phyloP scores from a whole-genome alignment of 2,329 filamentous ascomycete species.

The Calycina herbarum region DNA sequence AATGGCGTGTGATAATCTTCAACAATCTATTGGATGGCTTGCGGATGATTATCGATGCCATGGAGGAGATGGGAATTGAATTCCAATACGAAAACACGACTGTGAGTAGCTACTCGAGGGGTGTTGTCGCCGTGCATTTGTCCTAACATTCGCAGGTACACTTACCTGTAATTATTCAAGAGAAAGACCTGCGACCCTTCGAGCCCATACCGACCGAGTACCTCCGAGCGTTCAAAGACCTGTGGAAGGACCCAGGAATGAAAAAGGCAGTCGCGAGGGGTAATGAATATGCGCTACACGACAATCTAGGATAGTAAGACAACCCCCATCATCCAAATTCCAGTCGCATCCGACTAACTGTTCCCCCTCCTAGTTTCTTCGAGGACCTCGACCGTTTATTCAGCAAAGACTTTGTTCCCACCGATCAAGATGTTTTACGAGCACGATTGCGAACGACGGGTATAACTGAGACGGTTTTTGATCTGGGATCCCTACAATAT shows the following conservation, averaged over 20 bases:
- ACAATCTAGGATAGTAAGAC: slow-evolving; percentile 89
- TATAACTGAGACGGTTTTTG: slow-evolving; percentile 93
- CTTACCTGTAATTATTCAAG: slow-evolving; percentile 73
- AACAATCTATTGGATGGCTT: slow-evolving; percentile 92
- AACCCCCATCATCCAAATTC: slow-evolving; percentile 6
- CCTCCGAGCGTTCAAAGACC: slow-evolving; percentile 74
- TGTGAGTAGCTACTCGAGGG: slow-evolving; percentile 51
- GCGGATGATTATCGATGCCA: slow-evolving; percentile 85
- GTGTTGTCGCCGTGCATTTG: slow-evolving; percentile 4
- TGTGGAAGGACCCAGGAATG: slow-evolving; percentile 84
- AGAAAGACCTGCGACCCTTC: slow-evolving; percentile 79
- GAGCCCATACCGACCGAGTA: slow-evolving; percentile 79
- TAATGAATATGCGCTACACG: slow-evolving; percentile 94
- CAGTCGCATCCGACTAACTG: slow-evolving; percentile 18
- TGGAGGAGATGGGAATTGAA: slow-evolving; percentile 78
- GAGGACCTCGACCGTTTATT: slow-evolving; percentile 74
- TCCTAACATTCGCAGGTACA: slow-evolving; percentile 58
- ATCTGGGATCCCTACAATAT: slow-evolving; percentile 88
- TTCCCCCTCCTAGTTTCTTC: slow-evolving; percentile 68
- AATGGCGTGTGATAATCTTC: slow-evolving; percentile 95
- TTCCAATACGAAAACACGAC: slow-evolving; percentile 80
- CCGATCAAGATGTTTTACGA: slow-evolving; percentile 91
- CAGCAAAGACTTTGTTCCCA: slow-evolving; percentile 77
- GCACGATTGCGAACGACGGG: slow-evolving; percentile 89
- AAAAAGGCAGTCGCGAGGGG: slow-evolving; percentile 87